These are phyloP conservation scores for Yarrowia divulgata DNA, from an alignment of 805 yeast species.

Conservation along the genomic window DNA sequence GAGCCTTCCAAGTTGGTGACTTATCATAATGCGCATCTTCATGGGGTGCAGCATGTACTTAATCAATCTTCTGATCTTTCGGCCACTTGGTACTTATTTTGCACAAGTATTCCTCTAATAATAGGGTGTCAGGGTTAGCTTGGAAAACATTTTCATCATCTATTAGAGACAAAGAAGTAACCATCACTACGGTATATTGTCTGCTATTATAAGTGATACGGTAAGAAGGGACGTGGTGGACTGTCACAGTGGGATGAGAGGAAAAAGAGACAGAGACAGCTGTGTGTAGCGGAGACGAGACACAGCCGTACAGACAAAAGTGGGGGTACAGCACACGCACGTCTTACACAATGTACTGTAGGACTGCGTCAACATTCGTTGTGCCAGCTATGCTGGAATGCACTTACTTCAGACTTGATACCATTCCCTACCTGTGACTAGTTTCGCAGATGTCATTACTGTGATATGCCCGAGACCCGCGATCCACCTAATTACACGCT, in stretches of 20 bases:
- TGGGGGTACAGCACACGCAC: background rate
- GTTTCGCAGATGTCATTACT: no score
- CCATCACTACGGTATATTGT: background rate
- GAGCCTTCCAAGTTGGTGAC: background rate
- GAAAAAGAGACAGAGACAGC: background rate
- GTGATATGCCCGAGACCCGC: no score
- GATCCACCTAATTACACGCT: no score
- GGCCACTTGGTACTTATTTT: background rate
- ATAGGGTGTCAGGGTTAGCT: background rate
- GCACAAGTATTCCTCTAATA: background rate
- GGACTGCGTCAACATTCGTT: no score
- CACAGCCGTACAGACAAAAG: background rate
- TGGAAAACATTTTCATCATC: background rate
- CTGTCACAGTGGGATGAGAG: background rate
- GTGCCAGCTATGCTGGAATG: no score
- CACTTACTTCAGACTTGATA: no score
- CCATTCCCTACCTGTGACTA: no score
- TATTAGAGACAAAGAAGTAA: slow-evolving; percentile 7
- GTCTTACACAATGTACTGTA: no score
- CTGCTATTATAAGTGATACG: background rate
- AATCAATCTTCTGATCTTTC: no score
- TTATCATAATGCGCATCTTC: background rate
- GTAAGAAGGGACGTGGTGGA: background rate
- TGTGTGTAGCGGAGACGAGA: background rate
- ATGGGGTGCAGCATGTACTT: background rate